Conservation (phyloP, 2,329 filamentous ascomycete species). For the Rhinocladiella similis region DNA sequence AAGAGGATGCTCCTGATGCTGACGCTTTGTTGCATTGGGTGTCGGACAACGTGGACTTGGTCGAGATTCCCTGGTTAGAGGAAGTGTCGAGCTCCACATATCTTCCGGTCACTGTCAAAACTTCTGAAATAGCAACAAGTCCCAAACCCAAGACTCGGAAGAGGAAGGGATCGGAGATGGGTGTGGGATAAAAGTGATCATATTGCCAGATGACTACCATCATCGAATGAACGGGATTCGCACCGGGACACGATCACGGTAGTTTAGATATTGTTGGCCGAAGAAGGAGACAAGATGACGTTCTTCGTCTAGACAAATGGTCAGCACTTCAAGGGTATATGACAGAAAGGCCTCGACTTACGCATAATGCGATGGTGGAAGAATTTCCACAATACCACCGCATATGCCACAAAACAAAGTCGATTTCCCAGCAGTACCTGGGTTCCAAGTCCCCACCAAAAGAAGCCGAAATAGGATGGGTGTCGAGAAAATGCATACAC, state of each 20-base stretch:
- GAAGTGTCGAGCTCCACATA: slow-evolving; percentile 9
- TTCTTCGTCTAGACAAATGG: slow-evolving; percentile 66
- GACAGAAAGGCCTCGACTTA: slow-evolving; percentile 40
- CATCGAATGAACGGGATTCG: slow-evolving; percentile 74
- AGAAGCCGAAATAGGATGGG: slow-evolving; percentile 96
- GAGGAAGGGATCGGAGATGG: slow-evolving; percentile 5
- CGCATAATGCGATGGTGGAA: slow-evolving; percentile 71
- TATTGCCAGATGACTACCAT: slow-evolving; percentile 5
- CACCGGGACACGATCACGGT: slow-evolving; percentile 69
- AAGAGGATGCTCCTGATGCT: slow-evolving; percentile 8
- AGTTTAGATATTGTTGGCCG: slow-evolving; percentile 74
- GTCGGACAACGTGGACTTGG: slow-evolving; percentile 10
- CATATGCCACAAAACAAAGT: slow-evolving; percentile 73
- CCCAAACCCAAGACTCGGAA: slow-evolving; percentile 6
- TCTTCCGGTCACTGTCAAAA: slow-evolving; percentile 21
- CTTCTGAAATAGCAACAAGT: slow-evolving; percentile 4
- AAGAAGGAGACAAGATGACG: slow-evolving; percentile 77
- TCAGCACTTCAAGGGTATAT: slow-evolving; percentile 15
- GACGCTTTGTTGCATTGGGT: slow-evolving; percentile 15
- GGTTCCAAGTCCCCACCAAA: slow-evolving; percentile 96
- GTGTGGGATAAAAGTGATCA: neutral
- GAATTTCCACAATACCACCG: slow-evolving; percentile 78
- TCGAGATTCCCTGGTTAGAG: slow-evolving; percentile 26
- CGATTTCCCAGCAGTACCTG: slow-evolving; percentile 86
- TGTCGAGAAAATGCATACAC: slow-evolving; percentile 77